These are phyloP conservation scores for Boletus subcaerulescens DNA, from an alignment of 768 basidiomycete species.

Conservation along the genomic window DNA sequence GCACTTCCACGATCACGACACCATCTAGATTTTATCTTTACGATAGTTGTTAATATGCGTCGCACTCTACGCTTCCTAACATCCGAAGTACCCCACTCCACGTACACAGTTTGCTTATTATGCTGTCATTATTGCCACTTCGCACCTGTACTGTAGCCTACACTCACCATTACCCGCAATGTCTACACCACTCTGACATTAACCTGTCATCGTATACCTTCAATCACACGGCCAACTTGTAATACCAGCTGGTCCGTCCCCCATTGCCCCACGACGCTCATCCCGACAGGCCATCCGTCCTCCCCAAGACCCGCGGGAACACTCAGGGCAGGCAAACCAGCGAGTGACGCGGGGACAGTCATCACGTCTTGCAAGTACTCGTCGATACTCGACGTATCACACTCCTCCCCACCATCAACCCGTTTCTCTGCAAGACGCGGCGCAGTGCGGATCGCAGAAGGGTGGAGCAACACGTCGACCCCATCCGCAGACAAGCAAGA, in stretches of 20 bases:
- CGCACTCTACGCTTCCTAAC: background rate
- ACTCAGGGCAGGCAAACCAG: slow-evolving; percentile 79
- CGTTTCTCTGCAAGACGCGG: slow-evolving; percentile 44
- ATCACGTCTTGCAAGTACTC: slow-evolving; percentile 89
- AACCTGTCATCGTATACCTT: slow-evolving; percentile 20
- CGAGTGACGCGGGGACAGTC: slow-evolving; percentile 89
- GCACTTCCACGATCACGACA: background rate
- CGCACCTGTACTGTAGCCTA: slow-evolving; percentile 21
- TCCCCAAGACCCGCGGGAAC: slow-evolving; percentile 53
- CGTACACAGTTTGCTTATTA: slow-evolving; percentile 14
- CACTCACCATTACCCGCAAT: slow-evolving; percentile 22
- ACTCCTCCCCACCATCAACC: slow-evolving; percentile 1
- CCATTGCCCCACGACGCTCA: slow-evolving; percentile 87
- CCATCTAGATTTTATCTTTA: slow-evolving; percentile 16
- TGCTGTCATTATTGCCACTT: slow-evolving; percentile 11
- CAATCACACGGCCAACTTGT: slow-evolving; percentile 48
- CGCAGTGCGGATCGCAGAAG: slow-evolving; percentile 83
- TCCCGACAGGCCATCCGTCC: slow-evolving; percentile 79
- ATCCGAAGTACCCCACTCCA: slow-evolving; percentile 5
- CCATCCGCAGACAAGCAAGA: slow-evolving; percentile 17
- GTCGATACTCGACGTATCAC: slow-evolving; percentile 34
- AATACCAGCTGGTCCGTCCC: slow-evolving; percentile 66
- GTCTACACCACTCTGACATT: slow-evolving; percentile 21
- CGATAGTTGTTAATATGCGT: slow-evolving; percentile 12
- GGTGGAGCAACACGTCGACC: slow-evolving; percentile 84